Conservation (phyloP, 495 filamentous ascomycete genomes). For the Trichoderma asperelloides region DNA sequence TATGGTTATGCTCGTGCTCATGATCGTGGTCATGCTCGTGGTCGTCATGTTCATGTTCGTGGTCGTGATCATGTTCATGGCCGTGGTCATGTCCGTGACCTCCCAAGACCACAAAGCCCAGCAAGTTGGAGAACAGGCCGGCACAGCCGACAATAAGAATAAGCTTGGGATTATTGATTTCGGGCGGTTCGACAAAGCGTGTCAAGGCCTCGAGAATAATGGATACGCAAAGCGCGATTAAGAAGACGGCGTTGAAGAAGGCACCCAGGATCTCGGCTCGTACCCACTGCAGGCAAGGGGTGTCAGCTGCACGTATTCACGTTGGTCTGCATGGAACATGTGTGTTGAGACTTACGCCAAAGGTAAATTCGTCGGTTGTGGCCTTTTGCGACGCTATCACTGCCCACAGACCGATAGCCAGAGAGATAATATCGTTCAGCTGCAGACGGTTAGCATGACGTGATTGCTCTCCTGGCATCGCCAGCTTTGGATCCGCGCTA, state of each 20-base stretch:
- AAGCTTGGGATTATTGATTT: conserved; percentile 71
- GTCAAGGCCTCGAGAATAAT: conserved; percentile 93
- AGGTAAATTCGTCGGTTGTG: conserved; percentile 82
- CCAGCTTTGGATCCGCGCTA: background rate
- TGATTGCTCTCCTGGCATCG: background rate
- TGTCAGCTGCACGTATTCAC: conserved; percentile 8
- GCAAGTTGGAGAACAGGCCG: conserved; percentile 80
- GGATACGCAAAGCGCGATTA: conserved; percentile 88
- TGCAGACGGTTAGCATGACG: conserved; percentile 18
- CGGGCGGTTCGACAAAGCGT: conserved; percentile 78
- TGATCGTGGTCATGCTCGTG: conserved; percentile 27
- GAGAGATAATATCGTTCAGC: conserved; percentile 93
- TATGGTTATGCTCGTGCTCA: conserved; percentile 25
- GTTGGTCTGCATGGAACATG: conserved; percentile 12
- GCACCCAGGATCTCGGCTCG: conserved; percentile 96
- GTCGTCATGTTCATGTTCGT: conserved; percentile 25
- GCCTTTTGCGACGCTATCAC: conserved; percentile 76
- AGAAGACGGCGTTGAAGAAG: conserved; percentile 90
- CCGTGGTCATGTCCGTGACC: conserved; percentile 83
- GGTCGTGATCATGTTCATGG: conserved; percentile 39
- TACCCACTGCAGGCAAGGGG: conserved; percentile 58
- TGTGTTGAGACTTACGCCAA: conserved; percentile 64
- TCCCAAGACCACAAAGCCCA: conserved; percentile 84
- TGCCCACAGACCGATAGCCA: conserved; percentile 90
- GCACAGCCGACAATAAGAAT: conserved; percentile 81